Conservation (phyloP, 2,329 filamentous ascomycete genomes). For the Sodiomyces alkalinus region DNA sequence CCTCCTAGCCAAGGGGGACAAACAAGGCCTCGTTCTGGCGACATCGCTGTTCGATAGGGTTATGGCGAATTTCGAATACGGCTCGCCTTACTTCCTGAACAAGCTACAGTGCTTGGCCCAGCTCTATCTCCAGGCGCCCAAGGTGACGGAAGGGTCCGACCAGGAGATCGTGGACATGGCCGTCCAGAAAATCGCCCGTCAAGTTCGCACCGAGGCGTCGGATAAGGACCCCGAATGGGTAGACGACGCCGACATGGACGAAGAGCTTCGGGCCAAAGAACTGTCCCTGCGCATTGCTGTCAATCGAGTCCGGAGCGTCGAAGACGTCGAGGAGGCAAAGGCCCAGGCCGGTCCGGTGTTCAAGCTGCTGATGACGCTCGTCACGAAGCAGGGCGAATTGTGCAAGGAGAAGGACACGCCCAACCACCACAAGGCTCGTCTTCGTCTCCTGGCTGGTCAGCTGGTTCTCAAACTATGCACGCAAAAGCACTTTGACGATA, state of each 20-base stretch:
- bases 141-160: slow-evolving; percentile 55
- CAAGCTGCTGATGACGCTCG: slow-evolving; percentile 61
- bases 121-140: slow-evolving; percentile 59
- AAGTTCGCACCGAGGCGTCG: slow-evolving; percentile 48
- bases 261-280: slow-evolving; percentile 71
- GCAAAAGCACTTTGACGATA: slow-evolving; percentile 57
- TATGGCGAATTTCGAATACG: slow-evolving; percentile 60
- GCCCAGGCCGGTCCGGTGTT: slow-evolving; percentile 54
- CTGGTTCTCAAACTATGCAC: slow-evolving; percentile 73
- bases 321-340: slow-evolving; percentile 36
- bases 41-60: slow-evolving; percentile 69
- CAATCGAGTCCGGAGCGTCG: slow-evolving; percentile 58
- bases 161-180: slow-evolving; percentile 69
- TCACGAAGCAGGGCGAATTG: slow-evolving; percentile 65
- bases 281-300: slow-evolving; percentile 75
- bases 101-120: slow-evolving; percentile 59
- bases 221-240: slow-evolving; percentile 50
- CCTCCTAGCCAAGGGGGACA: slow-evolving; percentile 58
- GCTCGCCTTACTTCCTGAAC: slow-evolving; percentile 57
- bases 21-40: slow-evolving; percentile 68
- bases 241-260: slow-evolving; percentile 51
- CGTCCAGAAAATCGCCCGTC: slow-evolving; percentile 57
- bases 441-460: slow-evolving; percentile 70
- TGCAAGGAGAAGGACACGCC: slow-evolving; percentile 64
- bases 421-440: slow-evolving; percentile 59